Percentiles rank a stretch among this genome's conserved stretches.
Conservation (phyloP, 129 eudicot species). For the Apium graveolens region DNA sequence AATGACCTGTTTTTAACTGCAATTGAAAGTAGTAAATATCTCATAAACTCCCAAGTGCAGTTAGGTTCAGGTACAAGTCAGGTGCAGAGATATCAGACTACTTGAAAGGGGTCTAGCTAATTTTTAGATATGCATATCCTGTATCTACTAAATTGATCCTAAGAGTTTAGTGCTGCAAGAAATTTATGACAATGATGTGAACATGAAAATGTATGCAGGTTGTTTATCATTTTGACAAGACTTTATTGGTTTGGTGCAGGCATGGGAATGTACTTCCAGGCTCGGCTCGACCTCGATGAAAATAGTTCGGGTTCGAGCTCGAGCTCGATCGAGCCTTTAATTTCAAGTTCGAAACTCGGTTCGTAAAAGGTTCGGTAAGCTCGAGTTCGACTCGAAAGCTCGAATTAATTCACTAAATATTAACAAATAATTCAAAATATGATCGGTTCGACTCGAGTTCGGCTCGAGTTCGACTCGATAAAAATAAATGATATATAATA, state of each 20-base stretch:
- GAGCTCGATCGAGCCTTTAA: too few relatives aligned
- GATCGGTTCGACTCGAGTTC: too few relatives aligned
- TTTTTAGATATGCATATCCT: not conserved
- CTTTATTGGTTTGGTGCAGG: conserved; percentile 20
- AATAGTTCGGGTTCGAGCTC: too few relatives aligned
- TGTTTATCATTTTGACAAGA: not conserved
- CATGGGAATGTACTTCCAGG: conserved; percentile 39
- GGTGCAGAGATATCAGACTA: not conserved
- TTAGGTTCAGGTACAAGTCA: not conserved
- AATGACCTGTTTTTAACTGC: not conserved
- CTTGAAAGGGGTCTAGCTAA: not conserved
- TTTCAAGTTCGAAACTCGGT: too few relatives aligned
- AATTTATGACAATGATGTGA: not conserved
- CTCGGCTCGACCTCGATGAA: too few relatives aligned
- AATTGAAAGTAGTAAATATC: not conserved
- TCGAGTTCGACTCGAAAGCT: too few relatives aligned
- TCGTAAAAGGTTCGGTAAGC: too few relatives aligned
- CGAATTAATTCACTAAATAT: too few relatives aligned
- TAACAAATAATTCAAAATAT: too few relatives aligned
- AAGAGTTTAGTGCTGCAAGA: not conserved
- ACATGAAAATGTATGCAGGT: not conserved
- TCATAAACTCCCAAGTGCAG: not conserved
- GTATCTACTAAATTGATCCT: not conserved
- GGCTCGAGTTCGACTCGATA: too few relatives aligned
- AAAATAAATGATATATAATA: too few relatives aligned